Percentiles rank a stretch among this genome's conserved stretches.
These are phyloP conservation scores for Lithohypha guttulata DNA, from an alignment of 2,329 filamentous ascomycete genomes.

Conservation along the genomic window DNA sequence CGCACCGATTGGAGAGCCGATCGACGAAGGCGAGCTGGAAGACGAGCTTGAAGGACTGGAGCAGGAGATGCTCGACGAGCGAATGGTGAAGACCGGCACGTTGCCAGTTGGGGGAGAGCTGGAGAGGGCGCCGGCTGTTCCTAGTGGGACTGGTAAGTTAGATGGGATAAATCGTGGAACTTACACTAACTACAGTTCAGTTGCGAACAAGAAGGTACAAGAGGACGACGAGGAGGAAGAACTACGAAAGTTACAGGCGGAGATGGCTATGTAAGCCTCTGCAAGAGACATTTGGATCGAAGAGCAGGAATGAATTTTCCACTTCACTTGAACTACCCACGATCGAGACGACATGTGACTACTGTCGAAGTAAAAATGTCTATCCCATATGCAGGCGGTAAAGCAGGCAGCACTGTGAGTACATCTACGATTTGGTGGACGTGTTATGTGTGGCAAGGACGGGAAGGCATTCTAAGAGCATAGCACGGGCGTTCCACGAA, in stretches of 20 bases:
- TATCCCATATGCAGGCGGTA: no score
- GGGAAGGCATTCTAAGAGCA: no score
- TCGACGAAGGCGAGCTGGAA: conserved; percentile 81
- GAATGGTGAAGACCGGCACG: conserved; percentile 80
- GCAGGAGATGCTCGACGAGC: conserved; percentile 84
- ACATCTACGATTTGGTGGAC: no score
- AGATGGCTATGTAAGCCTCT: conserved; percentile 89
- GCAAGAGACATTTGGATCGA: no score
- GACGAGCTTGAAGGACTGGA: conserved; percentile 76
- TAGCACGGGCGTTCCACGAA: no score
- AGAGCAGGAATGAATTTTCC: no score
- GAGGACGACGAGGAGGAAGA: conserved; percentile 97
- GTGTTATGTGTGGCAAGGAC: no score
- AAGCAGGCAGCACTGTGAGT: no score
- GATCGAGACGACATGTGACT: no score
- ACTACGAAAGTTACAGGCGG: conserved; percentile 80
- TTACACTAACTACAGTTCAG: conserved; percentile 3
- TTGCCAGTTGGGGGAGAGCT: conserved; percentile 73
- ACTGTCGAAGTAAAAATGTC: no score
- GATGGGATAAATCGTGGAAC: conserved; percentile 1
- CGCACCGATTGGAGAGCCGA: conserved; percentile 52
- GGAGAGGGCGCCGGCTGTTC: conserved; percentile 63
- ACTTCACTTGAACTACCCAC: no score
- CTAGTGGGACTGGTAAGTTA: conserved; percentile 63
- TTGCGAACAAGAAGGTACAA: conserved; percentile 41